Evolutionary conservation across 2,329 filamentous ascomycete genomes (phyloP), one percentile per base, ranked within the genome.

Genomic region (Raffaelea ambrosiae): DNA sequence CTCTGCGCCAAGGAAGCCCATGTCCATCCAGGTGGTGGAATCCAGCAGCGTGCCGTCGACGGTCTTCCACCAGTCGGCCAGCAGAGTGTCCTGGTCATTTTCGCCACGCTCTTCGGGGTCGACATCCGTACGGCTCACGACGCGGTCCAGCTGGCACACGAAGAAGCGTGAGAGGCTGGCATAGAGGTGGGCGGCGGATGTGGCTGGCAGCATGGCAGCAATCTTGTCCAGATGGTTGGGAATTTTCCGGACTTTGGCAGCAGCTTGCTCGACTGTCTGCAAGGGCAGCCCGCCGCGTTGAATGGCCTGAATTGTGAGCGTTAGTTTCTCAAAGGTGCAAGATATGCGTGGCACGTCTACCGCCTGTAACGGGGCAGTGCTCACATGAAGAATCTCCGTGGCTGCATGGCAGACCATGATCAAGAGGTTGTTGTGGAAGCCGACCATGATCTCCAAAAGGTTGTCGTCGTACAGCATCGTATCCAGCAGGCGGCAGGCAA

Each of bases 331-430:
- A n/a, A n/a, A n/a, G n/a, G n/a, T n/a, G n/a, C n/a, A n/a, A n/a
- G n/a, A n/a, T n/a, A n/a, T n/a, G n/a, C n/a, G n/a, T n/a, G n/a
- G n/a, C n/a, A n/a, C n/a, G n/a, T n/a, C n/a, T n/a, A n/a, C n/a
- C n/a, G n/a, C n/a, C n/a, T n/a, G n/a, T 20, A 39, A n/a, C 16
- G 35, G 18, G 35, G n/a, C 9, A 35, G 1, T n/a, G 41, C 46
- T 1, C n/a, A 47, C 46, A 18, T 53, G 49, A 3, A 54, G 39
- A 20, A 59, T 54, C 48, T 59, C 57, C 0, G 55, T 56, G 13
- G 52, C 55, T 3, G 57, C 55, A 31, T 59, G 57, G 43, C 52
- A 57, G n/a, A 58, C 53, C 53, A 57, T 58, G 21, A 57, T 57
- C 8, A 57, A 51, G 26, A 57, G 55, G 42, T 59, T 59, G 46